phyloP scores from a whole-genome alignment of 2,329 filamentous ascomycete species.

The Curvularia sp. region DNA sequence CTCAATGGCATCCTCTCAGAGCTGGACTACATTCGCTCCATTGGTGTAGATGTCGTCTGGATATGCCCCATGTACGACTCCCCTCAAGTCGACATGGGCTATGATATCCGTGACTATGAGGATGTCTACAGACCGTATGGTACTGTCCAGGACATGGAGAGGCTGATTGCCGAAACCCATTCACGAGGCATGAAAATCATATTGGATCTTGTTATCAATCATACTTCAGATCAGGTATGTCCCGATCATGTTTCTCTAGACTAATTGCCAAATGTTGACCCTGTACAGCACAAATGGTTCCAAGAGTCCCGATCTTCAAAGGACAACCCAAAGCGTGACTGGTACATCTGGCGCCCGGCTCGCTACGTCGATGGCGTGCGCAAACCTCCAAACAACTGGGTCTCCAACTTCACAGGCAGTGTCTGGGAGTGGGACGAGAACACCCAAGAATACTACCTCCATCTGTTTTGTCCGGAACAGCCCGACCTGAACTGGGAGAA shows the following conservation, averaged over 20 bases:
- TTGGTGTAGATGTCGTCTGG: constrained; percentile 53
- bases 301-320: constrained; percentile 61
- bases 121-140: constrained; percentile 52
- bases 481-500: constrained; percentile 90
- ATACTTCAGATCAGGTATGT: constrained; percentile 48
- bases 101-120: constrained; percentile 52
- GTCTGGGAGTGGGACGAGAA: constrained; percentile 75
- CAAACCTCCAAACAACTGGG: constrained; percentile 79
- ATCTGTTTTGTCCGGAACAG: constrained; percentile 77
- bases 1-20: constrained; percentile 65
- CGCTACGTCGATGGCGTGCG: constrained; percentile 63
- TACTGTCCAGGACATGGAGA: constrained; percentile 51
- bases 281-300: constrained; percentile 62
- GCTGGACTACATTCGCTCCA: constrained; percentile 62
- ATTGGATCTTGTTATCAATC: constrained; percentile 53
- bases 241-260: not conserved
- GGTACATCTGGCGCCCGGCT: constrained; percentile 63
- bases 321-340: constrained; percentile 60
- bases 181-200: constrained; percentile 49
- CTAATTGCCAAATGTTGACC: constrained; percentile 13
- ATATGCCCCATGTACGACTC: constrained; percentile 54
- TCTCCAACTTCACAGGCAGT: constrained; percentile 66
- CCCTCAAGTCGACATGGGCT: constrained; percentile 57
- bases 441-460: constrained; percentile 77
- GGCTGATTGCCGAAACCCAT: constrained; percentile 47